A percentile compares a stretch with the other conserved stretches of the same genome.
phyloP scores from a whole-genome alignment of 331 rosid genomes.

The Quercus lobata region DNA sequence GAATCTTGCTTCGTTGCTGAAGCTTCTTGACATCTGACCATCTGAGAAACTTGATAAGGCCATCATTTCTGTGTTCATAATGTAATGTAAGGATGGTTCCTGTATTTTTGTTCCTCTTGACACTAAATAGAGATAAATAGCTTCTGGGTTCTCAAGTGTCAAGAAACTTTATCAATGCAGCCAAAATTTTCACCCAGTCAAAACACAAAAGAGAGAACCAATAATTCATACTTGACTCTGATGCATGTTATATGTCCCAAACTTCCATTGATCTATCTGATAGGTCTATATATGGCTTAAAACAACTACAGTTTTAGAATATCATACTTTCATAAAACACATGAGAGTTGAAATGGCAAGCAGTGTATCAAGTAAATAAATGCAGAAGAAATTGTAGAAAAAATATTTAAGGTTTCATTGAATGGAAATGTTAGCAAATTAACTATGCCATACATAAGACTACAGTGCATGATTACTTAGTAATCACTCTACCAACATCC shows the following conservation, averaged over 20 bases:
- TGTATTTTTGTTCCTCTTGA: no score
- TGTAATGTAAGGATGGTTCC: neutral
- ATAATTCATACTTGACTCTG: no score
- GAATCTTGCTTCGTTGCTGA: neutral
- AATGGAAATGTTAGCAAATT: neutral
- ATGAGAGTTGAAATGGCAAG: neutral
- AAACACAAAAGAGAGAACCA: no score
- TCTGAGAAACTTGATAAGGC: neutral
- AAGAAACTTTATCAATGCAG: neutral
- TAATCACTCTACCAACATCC: neutral
- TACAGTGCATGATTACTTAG: neutral
- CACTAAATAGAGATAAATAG: no score
- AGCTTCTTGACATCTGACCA: neutral
- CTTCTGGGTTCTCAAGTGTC: neutral
- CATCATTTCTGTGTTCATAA: neutral
- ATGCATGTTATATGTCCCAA: neutral
- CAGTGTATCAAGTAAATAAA: neutral
- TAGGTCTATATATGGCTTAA: neutral
- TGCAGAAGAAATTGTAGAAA: neutral
- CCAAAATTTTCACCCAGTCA: neutral
- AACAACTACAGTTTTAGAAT: neutral
- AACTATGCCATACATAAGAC: neutral
- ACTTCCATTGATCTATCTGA: neutral
- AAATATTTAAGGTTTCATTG: neutral
- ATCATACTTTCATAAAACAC: neutral